These are phyloP conservation scores for Botryotinia convoluta DNA, from an alignment of 2,329 filamentous ascomycete species.

Conservation along the genomic window DNA sequence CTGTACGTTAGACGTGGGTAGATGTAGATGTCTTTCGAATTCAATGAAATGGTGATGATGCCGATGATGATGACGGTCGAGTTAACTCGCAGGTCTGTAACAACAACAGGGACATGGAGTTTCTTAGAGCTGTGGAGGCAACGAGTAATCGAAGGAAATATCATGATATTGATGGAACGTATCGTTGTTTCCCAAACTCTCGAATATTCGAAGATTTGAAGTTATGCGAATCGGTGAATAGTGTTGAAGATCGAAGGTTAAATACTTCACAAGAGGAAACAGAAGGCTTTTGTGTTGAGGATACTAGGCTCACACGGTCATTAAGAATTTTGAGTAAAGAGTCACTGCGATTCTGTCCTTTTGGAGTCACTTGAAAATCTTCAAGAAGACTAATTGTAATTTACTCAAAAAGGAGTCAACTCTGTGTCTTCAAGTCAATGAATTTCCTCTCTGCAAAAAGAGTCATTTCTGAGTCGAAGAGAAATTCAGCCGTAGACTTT, in stretches of 20 bases:
- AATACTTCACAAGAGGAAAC: not conserved
- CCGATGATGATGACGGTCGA: no score
- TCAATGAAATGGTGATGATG: no score
- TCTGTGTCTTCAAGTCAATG: not conserved
- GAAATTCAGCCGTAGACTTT: not conserved
- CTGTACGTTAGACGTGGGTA: no score
- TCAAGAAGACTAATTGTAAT: not conserved
- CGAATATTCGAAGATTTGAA: not conserved
- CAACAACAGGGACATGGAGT: no score
- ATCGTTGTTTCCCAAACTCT: not conserved
- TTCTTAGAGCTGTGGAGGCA: no score
- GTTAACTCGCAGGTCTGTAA: no score
- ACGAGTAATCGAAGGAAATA: not conserved
- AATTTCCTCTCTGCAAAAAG: not conserved
- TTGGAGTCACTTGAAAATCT: not conserved
- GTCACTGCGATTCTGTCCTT: not conserved
- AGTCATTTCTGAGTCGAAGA: not conserved
- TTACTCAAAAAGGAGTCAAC: not conserved
- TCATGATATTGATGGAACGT: not conserved
- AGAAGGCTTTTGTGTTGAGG: not conserved
- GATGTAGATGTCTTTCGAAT: no score
- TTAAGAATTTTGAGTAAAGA: not conserved
- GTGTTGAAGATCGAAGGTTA: not conserved
- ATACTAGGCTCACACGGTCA: not conserved
- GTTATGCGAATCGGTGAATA: fast-evolving